These are phyloP conservation scores for Amanita thiersii DNA, from an alignment of 768 basidiomycete species.

Conservation along the genomic window DNA sequence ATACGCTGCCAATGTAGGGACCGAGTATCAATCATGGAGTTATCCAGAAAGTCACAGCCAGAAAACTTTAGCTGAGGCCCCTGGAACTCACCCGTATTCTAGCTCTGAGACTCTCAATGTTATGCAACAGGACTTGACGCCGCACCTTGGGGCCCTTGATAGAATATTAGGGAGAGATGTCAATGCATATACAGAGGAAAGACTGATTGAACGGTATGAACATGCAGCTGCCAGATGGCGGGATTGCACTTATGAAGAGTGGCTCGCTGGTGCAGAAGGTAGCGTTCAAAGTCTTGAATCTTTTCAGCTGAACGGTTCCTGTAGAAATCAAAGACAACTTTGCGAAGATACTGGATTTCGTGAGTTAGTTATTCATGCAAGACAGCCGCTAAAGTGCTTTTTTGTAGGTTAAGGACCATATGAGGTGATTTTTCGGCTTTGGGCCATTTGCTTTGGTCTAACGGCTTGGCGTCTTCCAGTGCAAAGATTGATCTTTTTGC, in stretches of 20 bases:
- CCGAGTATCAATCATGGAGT: too few species aligned
- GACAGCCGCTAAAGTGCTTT: background rate
- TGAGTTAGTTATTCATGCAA: constrained; percentile 19
- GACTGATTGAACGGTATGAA: constrained; percentile 34
- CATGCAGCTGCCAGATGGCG: constrained; percentile 37
- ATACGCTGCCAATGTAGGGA: too few species aligned
- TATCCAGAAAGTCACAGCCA: too few species aligned
- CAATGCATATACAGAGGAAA: constrained; percentile 30
- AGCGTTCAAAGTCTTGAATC: constrained; percentile 2
- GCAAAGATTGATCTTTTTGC: constrained; percentile 41
- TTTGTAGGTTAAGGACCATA: constrained; percentile 38
- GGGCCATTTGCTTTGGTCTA: constrained; percentile 10
- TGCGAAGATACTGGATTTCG: constrained; percentile 39
- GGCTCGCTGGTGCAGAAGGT: constrained; percentile 50
- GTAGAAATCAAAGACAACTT: constrained; percentile 37
- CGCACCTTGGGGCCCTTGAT: constrained; percentile 18
- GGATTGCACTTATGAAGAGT: constrained; percentile 41
- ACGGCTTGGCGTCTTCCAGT: constrained; percentile 17
- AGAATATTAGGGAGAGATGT: constrained; percentile 35
- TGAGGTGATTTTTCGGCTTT: constrained; percentile 27
- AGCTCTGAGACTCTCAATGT: constrained; percentile 1
- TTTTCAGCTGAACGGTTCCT: background rate
- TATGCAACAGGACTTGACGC: constrained; percentile 1
- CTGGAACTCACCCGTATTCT: background rate
- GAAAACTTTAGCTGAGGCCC: background rate